These are phyloP conservation scores for Fusarium decemcellulare DNA, from an alignment of 2,329 filamentous ascomycete species.

Conservation along the genomic window DNA sequence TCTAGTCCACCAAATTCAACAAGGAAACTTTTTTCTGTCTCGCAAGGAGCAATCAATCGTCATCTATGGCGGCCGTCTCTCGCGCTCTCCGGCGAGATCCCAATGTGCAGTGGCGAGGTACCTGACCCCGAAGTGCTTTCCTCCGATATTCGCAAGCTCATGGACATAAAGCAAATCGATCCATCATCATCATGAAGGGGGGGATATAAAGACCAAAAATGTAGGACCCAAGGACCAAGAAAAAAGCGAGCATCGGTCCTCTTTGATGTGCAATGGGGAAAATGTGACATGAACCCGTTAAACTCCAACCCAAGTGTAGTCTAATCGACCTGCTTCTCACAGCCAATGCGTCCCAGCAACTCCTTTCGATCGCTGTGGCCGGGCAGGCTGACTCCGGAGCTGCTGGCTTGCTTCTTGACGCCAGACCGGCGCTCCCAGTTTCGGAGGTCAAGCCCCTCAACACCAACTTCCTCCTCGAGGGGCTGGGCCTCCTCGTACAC, in stretches of 20 bases:
- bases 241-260: conserved; percentile 25
- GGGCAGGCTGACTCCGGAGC: conserved; percentile 75
- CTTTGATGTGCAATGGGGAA: conserved; percentile 28
- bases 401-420: conserved; percentile 66
- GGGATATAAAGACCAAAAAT: conserved; percentile 24
- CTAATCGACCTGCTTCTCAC: conserved; percentile 79
- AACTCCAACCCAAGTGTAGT: conserved; percentile 36
- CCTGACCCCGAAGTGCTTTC: conserved; percentile 22
- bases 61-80: conserved; percentile 41
- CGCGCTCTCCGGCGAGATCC: conserved; percentile 29
- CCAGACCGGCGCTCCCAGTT: conserved; percentile 72
- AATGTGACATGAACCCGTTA: conserved; percentile 26
- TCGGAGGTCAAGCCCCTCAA: conserved; percentile 78
- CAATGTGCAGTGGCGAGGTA: conserved; percentile 34
- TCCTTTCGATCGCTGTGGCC: conserved; percentile 85
- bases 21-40: conserved; percentile 44
- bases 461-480: conserved; percentile 82
- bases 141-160: conserved; percentile 23
- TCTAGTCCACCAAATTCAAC: conserved; percentile 28
- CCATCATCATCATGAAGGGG: conserved; percentile 5
- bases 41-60: conserved; percentile 33
- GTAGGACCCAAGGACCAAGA: conserved; percentile 7
- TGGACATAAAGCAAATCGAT: background rate
- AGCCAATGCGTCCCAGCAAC: conserved; percentile 84
- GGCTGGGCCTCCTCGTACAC: conserved; percentile 69